Base-by-base conservation (phyloP, 148 eudicot genomes). In the Fagopyrum tataricum region DNA sequence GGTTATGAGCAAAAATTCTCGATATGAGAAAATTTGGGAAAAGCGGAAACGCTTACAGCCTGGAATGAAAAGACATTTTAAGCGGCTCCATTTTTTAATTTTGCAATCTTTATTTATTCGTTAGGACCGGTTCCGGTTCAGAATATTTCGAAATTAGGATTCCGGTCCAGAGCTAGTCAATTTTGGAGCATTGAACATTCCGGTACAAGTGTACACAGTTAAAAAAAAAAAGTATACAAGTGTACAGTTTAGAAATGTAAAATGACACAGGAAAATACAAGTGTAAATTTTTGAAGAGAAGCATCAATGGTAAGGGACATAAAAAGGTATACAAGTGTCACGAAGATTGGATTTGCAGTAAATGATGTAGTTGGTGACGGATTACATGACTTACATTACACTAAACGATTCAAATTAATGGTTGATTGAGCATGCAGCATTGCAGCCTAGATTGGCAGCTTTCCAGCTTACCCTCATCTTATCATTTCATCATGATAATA, bases 261-360 rank as follows among this genome's bases (percentile, higher is more conserved):
- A 17, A 52, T n/a, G 58, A 52, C 58, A 18, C 17, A 52, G 4
- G 58, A 52, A 52, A 15, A 52, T 7, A 46, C 49, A 11, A 46
- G 10, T 46, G 2, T 46, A 10, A 0, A 46, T 46, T 46, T 46
- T 46, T 2, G 2, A 2, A 26, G n/a, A 44, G 48, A 46, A 9
- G 49, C 49, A 46, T 46, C 1, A 46, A 46, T 7, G 13, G 10
- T 46, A 46, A 46, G 49, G 11, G 24, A 55, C 8, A 55, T 18
- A 55, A 55, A 23, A 55, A 55, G 21, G 61, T 55, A 24, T 58
- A 58, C 39, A 56, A 56, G 62, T 56, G 62, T 56, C 62, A 56
- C 62, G 20, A 56, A 56, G 11, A 21, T 14, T 52, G 58, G 1
- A 52, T 55, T 55, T 59, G 15, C 40, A 59, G 37, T 10, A 56